phyloP scores from a whole-genome alignment of 2,329 filamentous ascomycete genomes.

The Chrysosporium keratinophilum region DNA sequence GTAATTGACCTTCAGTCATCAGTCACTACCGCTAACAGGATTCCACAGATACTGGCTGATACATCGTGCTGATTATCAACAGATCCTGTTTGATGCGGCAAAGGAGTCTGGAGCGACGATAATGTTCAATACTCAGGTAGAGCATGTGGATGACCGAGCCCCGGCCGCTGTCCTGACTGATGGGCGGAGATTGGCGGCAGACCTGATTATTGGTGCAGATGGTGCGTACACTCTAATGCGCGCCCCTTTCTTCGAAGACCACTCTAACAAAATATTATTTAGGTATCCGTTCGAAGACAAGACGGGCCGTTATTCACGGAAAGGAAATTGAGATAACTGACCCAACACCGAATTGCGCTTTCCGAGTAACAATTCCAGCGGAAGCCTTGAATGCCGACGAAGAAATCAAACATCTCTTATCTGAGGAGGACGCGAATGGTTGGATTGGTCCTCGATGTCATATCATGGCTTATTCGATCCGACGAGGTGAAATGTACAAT shows the following conservation, averaged over 20 bases:
- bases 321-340: constrained; percentile 6
- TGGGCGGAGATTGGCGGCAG: constrained; percentile 23
- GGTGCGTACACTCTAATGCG: constrained; percentile 31
- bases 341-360: constrained; percentile 6
- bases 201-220: constrained; percentile 41
- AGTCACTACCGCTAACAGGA: not conserved
- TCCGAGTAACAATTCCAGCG: constrained; percentile 9
- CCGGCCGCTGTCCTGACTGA: constrained; percentile 26
- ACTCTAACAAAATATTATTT: not conserved
- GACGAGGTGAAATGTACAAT: constrained; percentile 19
- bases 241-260: not conserved
- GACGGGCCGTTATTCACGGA: constrained; percentile 8
- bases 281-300: constrained; percentile 12
- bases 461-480: constrained; percentile 25
- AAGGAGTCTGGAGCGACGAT: constrained; percentile 32
- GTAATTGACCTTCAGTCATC: not conserved
- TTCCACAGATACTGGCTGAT: constrained; percentile 22
- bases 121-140: constrained; percentile 20
- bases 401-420: constrained; percentile 11
- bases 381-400: constrained; percentile 8
- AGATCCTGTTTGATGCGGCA: constrained; percentile 22
- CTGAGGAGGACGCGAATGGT: constrained; percentile 8
- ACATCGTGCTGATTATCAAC: constrained; percentile 27
- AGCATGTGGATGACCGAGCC: constrained; percentile 14
- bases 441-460: constrained; percentile 25